phyloP scores from a whole-genome alignment of 768 basidiomycete genomes.

The Tubosaeta sp. region DNA sequence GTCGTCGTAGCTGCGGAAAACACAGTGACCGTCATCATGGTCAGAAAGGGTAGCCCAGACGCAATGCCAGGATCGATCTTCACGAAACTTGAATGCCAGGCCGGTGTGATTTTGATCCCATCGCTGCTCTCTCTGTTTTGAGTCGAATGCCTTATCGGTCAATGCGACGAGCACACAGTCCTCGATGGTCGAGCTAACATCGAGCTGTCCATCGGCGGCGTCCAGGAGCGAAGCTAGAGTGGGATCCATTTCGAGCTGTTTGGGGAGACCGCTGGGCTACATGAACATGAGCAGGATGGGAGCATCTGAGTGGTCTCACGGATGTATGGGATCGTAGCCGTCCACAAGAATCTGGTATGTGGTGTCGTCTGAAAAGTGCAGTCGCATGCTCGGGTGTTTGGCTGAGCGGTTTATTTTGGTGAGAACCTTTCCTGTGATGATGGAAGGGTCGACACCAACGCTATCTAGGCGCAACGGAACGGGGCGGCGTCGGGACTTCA shows the following conservation, averaged over 20 bases:
- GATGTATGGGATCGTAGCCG: slow-evolving; percentile 55
- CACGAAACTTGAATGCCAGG: slow-evolving; percentile 53
- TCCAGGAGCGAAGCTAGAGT: slow-evolving; percentile 40
- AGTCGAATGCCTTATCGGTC: slow-evolving; percentile 55
- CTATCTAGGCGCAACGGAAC: slow-evolving; percentile 30
- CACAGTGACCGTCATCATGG: slow-evolving; percentile 42
- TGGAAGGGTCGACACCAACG: slow-evolving; percentile 37
- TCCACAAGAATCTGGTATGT: slow-evolving; percentile 53
- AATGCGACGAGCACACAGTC: slow-evolving; percentile 53
- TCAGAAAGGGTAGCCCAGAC: slow-evolving; percentile 62
- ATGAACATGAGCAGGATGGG: not conserved
- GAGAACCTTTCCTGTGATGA: slow-evolving; percentile 43
- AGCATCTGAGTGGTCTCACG: slow-evolving; percentile 17
- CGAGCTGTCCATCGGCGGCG: slow-evolving; percentile 28
- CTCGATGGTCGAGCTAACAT: slow-evolving; percentile 40
- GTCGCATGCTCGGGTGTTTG: slow-evolving; percentile 44
- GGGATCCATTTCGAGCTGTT: slow-evolving; percentile 52
- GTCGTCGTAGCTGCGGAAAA: slow-evolving; percentile 58
- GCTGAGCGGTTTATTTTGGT: slow-evolving; percentile 38
- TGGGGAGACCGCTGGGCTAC: slow-evolving; percentile 44
- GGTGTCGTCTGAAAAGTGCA: slow-evolving; percentile 43
- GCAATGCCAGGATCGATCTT: slow-evolving; percentile 52
- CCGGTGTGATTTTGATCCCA: slow-evolving; percentile 36
- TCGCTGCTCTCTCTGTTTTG: slow-evolving; percentile 27
- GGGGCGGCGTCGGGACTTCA: slow-evolving; percentile 31